Evolutionary conservation across 1,284 basidiomycete species (phyloP).

Genomic region (Ustilago sp.): DNA sequence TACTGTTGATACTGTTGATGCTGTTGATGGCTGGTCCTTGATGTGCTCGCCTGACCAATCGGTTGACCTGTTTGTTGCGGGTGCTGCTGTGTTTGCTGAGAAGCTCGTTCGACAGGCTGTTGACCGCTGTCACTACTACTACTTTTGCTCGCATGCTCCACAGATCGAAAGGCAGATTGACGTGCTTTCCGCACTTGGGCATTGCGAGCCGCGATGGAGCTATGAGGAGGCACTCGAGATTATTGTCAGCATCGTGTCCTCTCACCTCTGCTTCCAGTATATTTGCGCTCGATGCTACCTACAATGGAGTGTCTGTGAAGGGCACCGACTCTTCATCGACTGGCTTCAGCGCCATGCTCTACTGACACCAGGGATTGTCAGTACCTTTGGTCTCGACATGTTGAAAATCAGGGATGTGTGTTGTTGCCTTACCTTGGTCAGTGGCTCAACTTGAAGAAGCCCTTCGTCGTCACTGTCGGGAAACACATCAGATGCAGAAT

Average conservation of each 20-base stretch:
- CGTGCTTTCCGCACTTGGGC: conserved; percentile 32
- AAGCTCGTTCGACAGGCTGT: neutral
- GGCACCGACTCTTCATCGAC: conserved; percentile 31
- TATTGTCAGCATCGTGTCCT: neutral
- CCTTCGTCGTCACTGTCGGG: conserved; percentile 23
- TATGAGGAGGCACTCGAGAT: neutral
- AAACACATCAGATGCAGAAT: conserved; percentile 20
- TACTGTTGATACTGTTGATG: neutral
- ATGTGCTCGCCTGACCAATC: neutral
- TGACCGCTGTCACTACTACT: too few relatives aligned
- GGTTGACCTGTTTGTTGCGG: neutral
- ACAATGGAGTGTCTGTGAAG: conserved; percentile 52
- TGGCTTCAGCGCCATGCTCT: neutral
- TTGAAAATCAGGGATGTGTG: neutral
- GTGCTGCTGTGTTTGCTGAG: neutral
- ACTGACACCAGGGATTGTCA: neutral
- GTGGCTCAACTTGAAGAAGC: neutral
- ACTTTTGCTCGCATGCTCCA: neutral
- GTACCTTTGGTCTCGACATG: neutral
- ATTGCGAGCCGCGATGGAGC: conserved; percentile 49
- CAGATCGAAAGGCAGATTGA: neutral
- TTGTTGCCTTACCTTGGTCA: conserved; percentile 17
- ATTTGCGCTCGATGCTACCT: conserved; percentile 1
- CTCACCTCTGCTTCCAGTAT: neutral
- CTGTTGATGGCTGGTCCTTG: neutral